A percentile compares a stretch with the other conserved stretches of the same genome.
Evolutionary conservation across 2,329 filamentous ascomycete species (phyloP).

Genomic region (Claviceps capensis): DNA sequence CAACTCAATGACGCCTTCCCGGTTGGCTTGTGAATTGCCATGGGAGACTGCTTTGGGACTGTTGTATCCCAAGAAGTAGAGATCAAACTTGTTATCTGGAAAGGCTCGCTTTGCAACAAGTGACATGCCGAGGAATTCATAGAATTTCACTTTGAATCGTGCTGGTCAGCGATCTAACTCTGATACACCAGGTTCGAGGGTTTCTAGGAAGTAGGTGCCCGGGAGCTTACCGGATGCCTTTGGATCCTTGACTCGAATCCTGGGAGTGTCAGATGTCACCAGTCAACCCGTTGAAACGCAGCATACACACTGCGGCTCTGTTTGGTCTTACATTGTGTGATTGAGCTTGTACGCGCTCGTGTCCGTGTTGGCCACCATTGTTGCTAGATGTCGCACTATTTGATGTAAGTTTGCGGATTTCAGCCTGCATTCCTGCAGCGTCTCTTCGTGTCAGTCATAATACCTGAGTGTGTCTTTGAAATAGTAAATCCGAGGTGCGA

Average conservation of each 20-base stretch:
- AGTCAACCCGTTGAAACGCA: slow-evolving; percentile 4
- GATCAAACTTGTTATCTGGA: slow-evolving; percentile 81
- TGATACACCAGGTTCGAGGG: background rate
- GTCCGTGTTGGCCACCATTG: slow-evolving; percentile 59
- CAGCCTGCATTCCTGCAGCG: background rate
- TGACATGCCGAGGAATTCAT: slow-evolving; percentile 82
- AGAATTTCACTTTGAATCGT: slow-evolving; percentile 59
- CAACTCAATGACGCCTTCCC: slow-evolving; percentile 82
- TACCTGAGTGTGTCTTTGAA: background rate
- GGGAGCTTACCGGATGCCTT: slow-evolving; percentile 51
- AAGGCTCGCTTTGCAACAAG: slow-evolving; percentile 68
- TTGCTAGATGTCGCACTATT: slow-evolving; percentile 1
- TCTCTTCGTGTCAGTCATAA: background rate
- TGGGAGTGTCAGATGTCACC: slow-evolving; percentile 20
- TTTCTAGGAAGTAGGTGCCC: too few species aligned
- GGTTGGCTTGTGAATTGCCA: slow-evolving; percentile 60
- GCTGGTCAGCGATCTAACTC: background rate
- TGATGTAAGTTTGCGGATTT: background rate
- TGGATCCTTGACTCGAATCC: slow-evolving; percentile 91
- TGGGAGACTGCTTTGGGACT: slow-evolving; percentile 58
- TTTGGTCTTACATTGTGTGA: slow-evolving; percentile 59
- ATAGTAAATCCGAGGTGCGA: slow-evolving; percentile 3
- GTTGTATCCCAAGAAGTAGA: slow-evolving; percentile 92
- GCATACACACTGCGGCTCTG: background rate
- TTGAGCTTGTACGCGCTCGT: slow-evolving; percentile 69